Evolutionary conservation across 805 yeast genomes (phyloP), one percentile per base, ranked within the genome.

Genomic region (Candida peoriensis): DNA sequence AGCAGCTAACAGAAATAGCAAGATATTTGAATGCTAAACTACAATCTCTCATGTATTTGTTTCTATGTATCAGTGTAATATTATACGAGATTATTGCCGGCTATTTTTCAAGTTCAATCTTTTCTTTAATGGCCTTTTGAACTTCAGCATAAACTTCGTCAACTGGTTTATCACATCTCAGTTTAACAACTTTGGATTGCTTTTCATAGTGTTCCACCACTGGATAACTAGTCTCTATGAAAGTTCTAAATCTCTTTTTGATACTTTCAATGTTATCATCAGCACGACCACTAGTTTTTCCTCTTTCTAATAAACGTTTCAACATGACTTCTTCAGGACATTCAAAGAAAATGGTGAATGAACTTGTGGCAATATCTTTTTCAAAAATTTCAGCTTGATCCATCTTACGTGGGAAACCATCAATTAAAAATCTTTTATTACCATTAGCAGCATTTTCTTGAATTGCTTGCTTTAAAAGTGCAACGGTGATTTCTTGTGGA

Each of bases 361-460:
- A 67, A 43, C 85, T 81, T 58, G 70, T 81, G 51, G 78, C 93
- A 49, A 78, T 69, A 54, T 76, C 66, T 25, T 82, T 76, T 63
- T 90, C 97, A 57, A 90, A 90, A n/a, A 90, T 83, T 26, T 82
- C 40, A 1, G 97, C 97, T 66, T 90, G 98, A 62, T 93, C 97
- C 97, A 93, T 90, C 58, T 89, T 87, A 58, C 97, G 76, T 32
- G 98, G 98, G 73, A 93, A 90, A 1, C 98, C 98, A 58, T 90
- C 98, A 34, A 90, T 78, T 50, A 90, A 66, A 58, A 89, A 90
- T 34, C 68, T 70, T 17, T 62, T 61, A 9, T 69, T 67, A 12
- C 83, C 81, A n/a, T 66, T 55, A 4, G 48, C 42, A 44, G 59
- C 57, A 32, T 72, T 63, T 22, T 72, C 80, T 25, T 63, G 51